Evolutionary conservation across 2,329 filamentous ascomycete species (phyloP).

Genomic region (Sclerotinia minor): DNA sequence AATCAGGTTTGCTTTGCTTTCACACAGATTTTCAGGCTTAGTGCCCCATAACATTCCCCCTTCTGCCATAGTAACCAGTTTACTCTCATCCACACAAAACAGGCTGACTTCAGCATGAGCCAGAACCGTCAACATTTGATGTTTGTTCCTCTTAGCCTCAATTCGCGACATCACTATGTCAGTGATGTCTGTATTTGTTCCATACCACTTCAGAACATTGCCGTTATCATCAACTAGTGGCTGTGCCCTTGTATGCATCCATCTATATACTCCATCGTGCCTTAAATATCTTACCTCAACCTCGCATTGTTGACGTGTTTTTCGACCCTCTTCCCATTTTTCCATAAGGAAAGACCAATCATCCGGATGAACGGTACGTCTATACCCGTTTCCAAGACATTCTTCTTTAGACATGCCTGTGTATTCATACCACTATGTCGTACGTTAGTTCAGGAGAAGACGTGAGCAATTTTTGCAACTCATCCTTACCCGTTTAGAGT

Average conservation of each 20-base stretch:
- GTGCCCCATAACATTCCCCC: conserved; percentile 31
- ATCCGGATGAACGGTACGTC: conserved; percentile 29
- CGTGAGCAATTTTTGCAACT: not conserved
- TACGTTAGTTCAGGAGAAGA: not conserved
- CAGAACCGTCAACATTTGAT: conserved; percentile 34
- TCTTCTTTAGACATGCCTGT: conserved; percentile 32
- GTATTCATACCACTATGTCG: conserved; percentile 35
- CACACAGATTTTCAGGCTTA: not conserved
- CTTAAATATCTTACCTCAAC: conserved; percentile 34
- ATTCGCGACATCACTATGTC: conserved; percentile 34
- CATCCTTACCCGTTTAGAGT: conserved; percentile 31
- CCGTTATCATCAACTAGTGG: conserved; percentile 27
- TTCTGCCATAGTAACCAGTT: conserved; percentile 32
- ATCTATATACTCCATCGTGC: conserved; percentile 34
- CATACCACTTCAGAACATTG: conserved; percentile 35
- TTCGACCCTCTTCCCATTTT: conserved; percentile 26
- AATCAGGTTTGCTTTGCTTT: conserved; percentile 27
- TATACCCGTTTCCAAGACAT: conserved; percentile 27
- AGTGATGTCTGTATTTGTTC: conserved; percentile 36
- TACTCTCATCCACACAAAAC: conserved; percentile 31
- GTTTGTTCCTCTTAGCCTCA: conserved; percentile 32
- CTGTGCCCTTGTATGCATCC: conserved; percentile 35
- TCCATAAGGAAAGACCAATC: conserved; percentile 27
- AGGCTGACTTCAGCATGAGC: conserved; percentile 36
- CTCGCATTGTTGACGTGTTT: conserved; percentile 25